phyloP scores from a whole-genome alignment of 164 flowering plant species.

The Cinnamomum micranthum region DNA sequence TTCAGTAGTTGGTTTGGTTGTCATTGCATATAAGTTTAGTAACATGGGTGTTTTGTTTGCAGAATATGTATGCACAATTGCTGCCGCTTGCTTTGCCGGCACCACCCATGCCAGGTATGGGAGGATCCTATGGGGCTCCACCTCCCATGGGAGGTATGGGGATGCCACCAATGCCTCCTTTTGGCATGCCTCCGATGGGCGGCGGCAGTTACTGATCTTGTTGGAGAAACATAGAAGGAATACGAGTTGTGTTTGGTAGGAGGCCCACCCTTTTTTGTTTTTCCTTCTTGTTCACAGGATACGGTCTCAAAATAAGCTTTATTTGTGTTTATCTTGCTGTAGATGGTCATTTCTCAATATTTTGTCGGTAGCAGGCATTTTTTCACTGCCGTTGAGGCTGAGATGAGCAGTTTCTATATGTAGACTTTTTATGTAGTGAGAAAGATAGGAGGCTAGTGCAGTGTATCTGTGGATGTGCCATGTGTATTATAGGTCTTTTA shows the following conservation, averaged over 20 bases:
- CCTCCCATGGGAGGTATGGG: slow-evolving; percentile 90
- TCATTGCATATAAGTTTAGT: not conserved
- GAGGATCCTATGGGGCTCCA: slow-evolving; percentile 55
- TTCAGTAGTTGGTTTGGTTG: not conserved
- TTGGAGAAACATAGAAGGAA: not conserved
- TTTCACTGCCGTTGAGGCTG: slow-evolving; percentile 34
- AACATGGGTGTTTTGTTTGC: slow-evolving; percentile 20
- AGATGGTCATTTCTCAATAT: slow-evolving; percentile 35
- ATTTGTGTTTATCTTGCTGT: slow-evolving; percentile 7
- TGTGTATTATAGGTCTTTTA: too few relatives aligned
- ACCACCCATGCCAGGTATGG: slow-evolving; percentile 91
- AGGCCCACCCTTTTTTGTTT: slow-evolving; percentile 3
- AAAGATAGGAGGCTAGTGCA: not conserved
- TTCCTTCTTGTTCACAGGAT: slow-evolving; percentile 10
- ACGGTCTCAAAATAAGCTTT: slow-evolving; percentile 18
- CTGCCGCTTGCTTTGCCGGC: slow-evolving; percentile 99
- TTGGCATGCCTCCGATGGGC: slow-evolving; percentile 93
- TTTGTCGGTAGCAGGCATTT: slow-evolving; percentile 48
- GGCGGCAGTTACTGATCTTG: slow-evolving; percentile 47
- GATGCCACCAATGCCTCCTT: slow-evolving; percentile 97
- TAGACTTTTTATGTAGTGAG: not conserved
- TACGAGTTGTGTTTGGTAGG: not conserved
- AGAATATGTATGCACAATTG: slow-evolving; percentile 99
- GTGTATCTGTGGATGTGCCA: not conserved
- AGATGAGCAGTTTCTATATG: slow-evolving; percentile 13